A percentile compares a stretch with the other conserved stretches of the same genome.
Conservation (phyloP, 805 yeast genomes). For the Debaryomyces maramus region DNA sequence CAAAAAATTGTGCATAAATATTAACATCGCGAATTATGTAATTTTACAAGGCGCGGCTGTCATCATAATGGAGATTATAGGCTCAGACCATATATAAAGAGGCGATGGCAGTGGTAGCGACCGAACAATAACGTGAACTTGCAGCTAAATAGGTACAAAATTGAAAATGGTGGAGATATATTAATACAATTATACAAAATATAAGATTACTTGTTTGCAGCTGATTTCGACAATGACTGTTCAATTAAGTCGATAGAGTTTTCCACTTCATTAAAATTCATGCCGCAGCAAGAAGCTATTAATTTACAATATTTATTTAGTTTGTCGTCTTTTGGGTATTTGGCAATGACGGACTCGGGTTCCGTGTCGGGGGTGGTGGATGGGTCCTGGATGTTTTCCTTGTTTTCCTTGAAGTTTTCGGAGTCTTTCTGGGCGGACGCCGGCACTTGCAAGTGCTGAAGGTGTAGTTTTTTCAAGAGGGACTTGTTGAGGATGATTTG, state of each 20-base stretch:
- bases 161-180: neutral
- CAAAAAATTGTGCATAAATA: too few relatives aligned
- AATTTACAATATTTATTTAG: conserved; percentile 41
- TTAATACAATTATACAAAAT: neutral
- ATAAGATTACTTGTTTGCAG: conserved; percentile 1
- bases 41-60: too few relatives aligned
- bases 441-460: neutral
- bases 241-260: conserved; percentile 43
- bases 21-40: too few relatives aligned
- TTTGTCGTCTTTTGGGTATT: conserved; percentile 31
- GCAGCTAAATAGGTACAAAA: too few relatives aligned
- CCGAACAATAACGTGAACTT: too few relatives aligned
- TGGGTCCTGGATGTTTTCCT: conserved; percentile 1
- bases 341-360: conserved; percentile 1
- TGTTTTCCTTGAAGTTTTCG: neutral
- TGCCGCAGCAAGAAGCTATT: conserved; percentile 44
- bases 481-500: neutral
- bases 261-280: conserved; percentile 41
- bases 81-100: too few relatives aligned
- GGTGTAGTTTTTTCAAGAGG: neutral
- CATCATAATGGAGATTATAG: too few relatives aligned
- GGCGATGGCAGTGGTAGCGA: too few relatives aligned
- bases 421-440: neutral
- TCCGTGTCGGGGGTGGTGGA: neutral
- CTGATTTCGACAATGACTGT: conserved; percentile 32